Evolutionary conservation across 179 eudicot genomes (phyloP).

Genomic region (Silene vulgaris): DNA sequence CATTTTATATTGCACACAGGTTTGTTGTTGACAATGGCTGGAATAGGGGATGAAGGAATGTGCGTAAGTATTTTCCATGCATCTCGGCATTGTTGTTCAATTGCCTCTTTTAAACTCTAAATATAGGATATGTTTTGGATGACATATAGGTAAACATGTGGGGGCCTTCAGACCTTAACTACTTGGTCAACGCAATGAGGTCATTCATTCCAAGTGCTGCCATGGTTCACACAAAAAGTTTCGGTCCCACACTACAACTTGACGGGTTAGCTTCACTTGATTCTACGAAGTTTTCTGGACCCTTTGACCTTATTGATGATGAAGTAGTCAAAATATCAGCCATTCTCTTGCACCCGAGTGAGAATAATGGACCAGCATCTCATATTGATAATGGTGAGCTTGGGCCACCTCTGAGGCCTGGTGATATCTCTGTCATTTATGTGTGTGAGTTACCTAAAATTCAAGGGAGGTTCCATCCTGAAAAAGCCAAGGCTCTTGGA

Average conservation of each 20-base stretch:
- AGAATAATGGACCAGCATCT: constrained; percentile 16
- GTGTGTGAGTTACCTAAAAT: constrained; percentile 84
- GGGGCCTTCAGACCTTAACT: constrained; percentile 91
- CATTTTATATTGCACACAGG: constrained; percentile 41
- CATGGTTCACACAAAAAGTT: constrained; percentile 82
- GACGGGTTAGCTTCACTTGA: constrained; percentile 33
- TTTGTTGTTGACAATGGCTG: constrained; percentile 83
- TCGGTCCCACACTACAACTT: constrained; percentile 47
- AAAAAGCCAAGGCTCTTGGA: constrained; percentile 83
- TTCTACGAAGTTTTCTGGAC: constrained; percentile 40
- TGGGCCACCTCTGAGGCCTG: constrained; percentile 39
- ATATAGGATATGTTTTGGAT: background rate
- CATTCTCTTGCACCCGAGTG: constrained; percentile 53
- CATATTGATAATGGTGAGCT: constrained; percentile 20
- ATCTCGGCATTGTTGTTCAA: constrained; percentile 3
- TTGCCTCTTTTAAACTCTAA: constrained; percentile 3
- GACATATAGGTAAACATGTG: constrained; percentile 69
- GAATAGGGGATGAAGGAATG: constrained; percentile 84
- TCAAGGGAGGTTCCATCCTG: constrained; percentile 77
- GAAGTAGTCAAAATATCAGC: constrained; percentile 90
- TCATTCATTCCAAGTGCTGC: constrained; percentile 87
- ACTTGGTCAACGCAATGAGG: constrained; percentile 74
- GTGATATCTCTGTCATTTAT: constrained; percentile 78
- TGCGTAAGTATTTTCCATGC: constrained; percentile 52
- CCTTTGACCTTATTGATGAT: constrained; percentile 59